Evolutionary conservation across 225 moss, liverwort and hornwort genomes (phyloP), one percentile per base, ranked within the genome.

Genomic region (Climacium dendroides): DNA sequence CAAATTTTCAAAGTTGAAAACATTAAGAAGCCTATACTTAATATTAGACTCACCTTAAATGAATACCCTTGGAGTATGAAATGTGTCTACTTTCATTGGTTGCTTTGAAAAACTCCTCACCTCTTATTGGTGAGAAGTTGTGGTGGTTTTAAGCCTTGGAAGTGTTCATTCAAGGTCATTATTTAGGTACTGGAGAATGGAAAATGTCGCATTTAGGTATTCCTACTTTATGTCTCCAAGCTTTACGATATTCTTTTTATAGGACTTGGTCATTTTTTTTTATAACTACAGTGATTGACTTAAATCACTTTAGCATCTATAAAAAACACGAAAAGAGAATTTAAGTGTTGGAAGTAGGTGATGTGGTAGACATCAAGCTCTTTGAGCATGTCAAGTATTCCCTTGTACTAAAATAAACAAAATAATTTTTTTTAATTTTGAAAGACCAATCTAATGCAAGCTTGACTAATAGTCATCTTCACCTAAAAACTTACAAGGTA

Each of bases 1-100:
- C 4, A 67, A 23, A 39, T 24, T 69, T 69, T 39, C 6, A 12
- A 39, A 39, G 14, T 39, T 25, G 8, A 39, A n/a, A 39, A 24
- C 5, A 69, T 14, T 0, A 7, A 0, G 0, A 14, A 9, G 4
- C 4, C 69, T 69, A 14, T 24, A 39, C 0, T 39, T 69, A 67
- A 37, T 1, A 24, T 0, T 24, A 24, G 13, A 39, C 1, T 69
- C 39, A 39, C 39, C 24, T 7, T 39, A 7, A 65, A 35, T 65
- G 65, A 0, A 24, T 8, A 39, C 14, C 69, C 1, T 69, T 69
- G 3, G 7, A 39, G 1, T 13, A 39, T 1, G 2, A 37, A 22
- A 37, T 67, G 23, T 37, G 23, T 67, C 22, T 22, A 67, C 4
- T 69, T 24, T 39, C 4, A 37, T 8, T 39, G 24, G 19, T 24